Conservation (phyloP, 225 moss, liverwort and hornwort genomes). For the Neckera pumila region DNA sequence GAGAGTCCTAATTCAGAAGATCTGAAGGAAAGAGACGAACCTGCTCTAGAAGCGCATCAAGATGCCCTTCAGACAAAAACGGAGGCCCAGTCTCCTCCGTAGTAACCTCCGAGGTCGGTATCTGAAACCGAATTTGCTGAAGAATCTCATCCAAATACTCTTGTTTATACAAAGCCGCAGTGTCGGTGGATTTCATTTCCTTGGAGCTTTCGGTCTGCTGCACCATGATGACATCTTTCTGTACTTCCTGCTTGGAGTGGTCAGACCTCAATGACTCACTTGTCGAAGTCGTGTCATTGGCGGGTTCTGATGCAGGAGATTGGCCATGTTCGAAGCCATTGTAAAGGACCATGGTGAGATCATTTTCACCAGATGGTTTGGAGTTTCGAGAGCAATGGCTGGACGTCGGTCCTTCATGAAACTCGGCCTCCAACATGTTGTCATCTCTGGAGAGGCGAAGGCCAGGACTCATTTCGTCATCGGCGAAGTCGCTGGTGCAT, state of each 20-base stretch:
- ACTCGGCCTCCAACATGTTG: neutral
- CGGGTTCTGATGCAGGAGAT: neutral
- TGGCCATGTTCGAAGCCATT: conserved; percentile 4
- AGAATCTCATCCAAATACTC: conserved; percentile 31
- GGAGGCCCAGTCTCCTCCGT: neutral
- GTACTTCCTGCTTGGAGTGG: conserved; percentile 32
- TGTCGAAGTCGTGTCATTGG: neutral
- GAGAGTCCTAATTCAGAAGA: neutral
- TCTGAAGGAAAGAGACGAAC: neutral
- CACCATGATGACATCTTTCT: conserved; percentile 53
- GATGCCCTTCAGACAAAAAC: conserved; percentile 3
- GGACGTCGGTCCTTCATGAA: neutral
- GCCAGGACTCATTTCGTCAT: conserved; percentile 40
- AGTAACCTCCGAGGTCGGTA: conserved; percentile 14
- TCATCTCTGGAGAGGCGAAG: neutral
- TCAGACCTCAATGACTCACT: conserved; percentile 16
- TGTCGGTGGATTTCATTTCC: neutral
- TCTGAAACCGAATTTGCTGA: conserved; percentile 36
- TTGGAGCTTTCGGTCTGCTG: conserved; percentile 16
- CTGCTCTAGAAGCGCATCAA: conserved; percentile 42
- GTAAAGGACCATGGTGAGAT: conserved; percentile 1
- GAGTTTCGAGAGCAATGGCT: conserved; percentile 6
- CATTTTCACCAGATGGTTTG: conserved; percentile 5
- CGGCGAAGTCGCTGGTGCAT: conserved; percentile 35
- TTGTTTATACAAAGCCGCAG: neutral